These are phyloP conservation scores for Apiospora phragmitis DNA, from an alignment of 2,329 filamentous ascomycete genomes.

Conservation along the genomic window DNA sequence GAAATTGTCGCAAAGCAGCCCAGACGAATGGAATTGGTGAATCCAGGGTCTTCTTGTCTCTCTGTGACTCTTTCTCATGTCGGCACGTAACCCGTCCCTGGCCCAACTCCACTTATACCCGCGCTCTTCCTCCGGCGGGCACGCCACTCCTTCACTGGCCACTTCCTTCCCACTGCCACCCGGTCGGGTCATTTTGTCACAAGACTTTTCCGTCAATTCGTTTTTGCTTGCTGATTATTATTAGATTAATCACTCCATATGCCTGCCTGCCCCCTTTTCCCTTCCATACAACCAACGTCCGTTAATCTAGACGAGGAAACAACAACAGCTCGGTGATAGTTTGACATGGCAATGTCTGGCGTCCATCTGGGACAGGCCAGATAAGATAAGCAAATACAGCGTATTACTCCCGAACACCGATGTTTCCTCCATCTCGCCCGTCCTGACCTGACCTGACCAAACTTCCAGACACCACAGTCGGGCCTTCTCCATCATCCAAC, in stretches of 20 bases:
- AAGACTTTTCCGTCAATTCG: not conserved
- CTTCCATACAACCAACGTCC: not conserved
- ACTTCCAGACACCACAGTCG: not conserved
- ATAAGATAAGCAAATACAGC: not conserved
- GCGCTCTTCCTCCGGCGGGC: not conserved
- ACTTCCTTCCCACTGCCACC: not conserved
- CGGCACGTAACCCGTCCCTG: not conserved
- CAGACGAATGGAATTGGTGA: not conserved
- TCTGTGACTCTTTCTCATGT: not conserved
- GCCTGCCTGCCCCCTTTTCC: not conserved
- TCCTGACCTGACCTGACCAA: not conserved
- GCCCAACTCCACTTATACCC: not conserved
- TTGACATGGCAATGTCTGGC: not conserved
- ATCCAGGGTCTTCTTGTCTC: not conserved
- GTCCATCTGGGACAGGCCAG: not conserved
- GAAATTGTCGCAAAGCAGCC: not conserved
- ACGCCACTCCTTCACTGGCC: not conserved
- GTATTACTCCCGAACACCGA: not conserved
- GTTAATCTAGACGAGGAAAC: not conserved
- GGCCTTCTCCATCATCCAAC: conserved; percentile 1
- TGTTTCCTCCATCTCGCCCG: not conserved
- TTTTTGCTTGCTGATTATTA: not conserved
- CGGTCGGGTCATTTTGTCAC: not conserved
- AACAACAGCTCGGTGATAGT: not conserved
- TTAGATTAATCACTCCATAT: not conserved